Evolutionary conservation across 2,329 filamentous ascomycete genomes (phyloP).

Genomic region (Botrytis deweyae): DNA sequence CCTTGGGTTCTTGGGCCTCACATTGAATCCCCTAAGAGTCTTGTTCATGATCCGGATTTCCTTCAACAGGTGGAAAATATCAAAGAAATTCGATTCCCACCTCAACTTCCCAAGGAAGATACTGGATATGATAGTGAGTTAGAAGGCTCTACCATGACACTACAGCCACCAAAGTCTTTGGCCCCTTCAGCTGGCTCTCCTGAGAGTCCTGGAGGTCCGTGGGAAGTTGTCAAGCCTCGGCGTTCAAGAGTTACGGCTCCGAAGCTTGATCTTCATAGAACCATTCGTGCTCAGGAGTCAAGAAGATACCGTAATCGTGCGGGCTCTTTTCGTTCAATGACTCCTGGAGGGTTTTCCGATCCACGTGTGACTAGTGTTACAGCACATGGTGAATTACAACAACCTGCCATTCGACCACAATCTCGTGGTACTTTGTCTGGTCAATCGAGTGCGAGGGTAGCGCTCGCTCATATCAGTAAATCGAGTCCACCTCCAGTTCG

Average conservation of each 20-base stretch:
- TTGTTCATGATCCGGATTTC: constrained; percentile 30
- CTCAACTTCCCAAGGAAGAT: constrained; percentile 29
- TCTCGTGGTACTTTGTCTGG: constrained; percentile 35
- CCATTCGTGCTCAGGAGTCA: constrained; percentile 43
- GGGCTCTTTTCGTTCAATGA: constrained; percentile 47
- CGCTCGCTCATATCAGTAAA: constrained; percentile 46
- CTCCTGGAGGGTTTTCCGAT: constrained; percentile 30
- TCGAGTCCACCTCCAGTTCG: constrained; percentile 40
- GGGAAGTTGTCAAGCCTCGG: constrained; percentile 30
- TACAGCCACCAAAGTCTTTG: constrained; percentile 10
- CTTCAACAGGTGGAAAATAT: constrained; percentile 22
- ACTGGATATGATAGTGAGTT: constrained; percentile 36
- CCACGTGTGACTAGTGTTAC: constrained; percentile 33
- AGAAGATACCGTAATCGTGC: constrained; percentile 47
- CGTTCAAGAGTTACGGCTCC: constrained; percentile 28
- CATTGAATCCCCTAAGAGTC: constrained; percentile 33
- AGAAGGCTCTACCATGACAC: constrained; percentile 32
- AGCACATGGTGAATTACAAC: constrained; percentile 32
- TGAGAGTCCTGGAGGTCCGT: constrained; percentile 29
- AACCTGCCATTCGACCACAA: constrained; percentile 25
- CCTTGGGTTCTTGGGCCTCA: constrained; percentile 34
- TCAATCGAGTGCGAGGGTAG: constrained; percentile 44
- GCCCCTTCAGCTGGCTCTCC: constrained; percentile 1
- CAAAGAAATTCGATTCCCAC: constrained; percentile 25
- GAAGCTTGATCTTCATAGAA: constrained; percentile 43